Evolutionary conservation across 169 alveolate genomes (phyloP).

Genomic region (Plasmodium relictum): DNA sequence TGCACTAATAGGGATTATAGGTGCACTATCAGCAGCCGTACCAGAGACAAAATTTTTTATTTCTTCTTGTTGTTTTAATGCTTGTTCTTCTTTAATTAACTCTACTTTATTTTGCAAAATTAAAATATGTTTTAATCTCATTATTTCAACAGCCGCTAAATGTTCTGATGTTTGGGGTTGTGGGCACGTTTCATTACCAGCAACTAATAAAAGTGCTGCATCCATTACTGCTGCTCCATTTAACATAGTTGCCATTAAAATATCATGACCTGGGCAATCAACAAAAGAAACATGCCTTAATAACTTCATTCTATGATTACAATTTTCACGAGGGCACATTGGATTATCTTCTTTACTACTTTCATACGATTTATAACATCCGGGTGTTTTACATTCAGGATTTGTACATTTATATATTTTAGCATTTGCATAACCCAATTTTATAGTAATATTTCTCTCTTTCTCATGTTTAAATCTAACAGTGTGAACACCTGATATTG

Average conservation of each 20-base stretch:
- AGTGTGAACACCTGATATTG: slow-evolving; percentile 98
- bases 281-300: slow-evolving; percentile 98
- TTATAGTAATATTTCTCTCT: slow-evolving; percentile 98
- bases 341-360: slow-evolving; percentile 94
- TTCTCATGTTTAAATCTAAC: slow-evolving; percentile 96
- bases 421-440: slow-evolving; percentile 99
- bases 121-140: slow-evolving; percentile 97
- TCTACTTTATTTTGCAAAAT: slow-evolving; percentile 99
- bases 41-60: slow-evolving; percentile 93
- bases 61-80: slow-evolving; percentile 95
- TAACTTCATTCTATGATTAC: slow-evolving; percentile 90
- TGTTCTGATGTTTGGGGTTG: slow-evolving; percentile 99
- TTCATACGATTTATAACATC: slow-evolving; percentile 95
- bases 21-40: slow-evolving; percentile 98
- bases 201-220: slow-evolving; percentile 97
- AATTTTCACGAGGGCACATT: slow-evolving; percentile 92
- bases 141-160: slow-evolving; percentile 99
- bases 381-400: slow-evolving; percentile 97
- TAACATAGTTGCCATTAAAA: slow-evolving; percentile 99
- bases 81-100: slow-evolving; percentile 96
- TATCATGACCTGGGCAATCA: slow-evolving; percentile 99
- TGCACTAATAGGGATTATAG: slow-evolving; percentile 97
- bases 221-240: slow-evolving; percentile 99
- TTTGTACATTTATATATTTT: slow-evolving; percentile 97
- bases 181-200: slow-evolving; percentile 97